A percentile compares a stretch with the other conserved stretches of the same genome.
These are phyloP conservation scores for Fusarium cyanostomum DNA, from an alignment of 2,329 filamentous ascomycete species.

Conservation along the genomic window DNA sequence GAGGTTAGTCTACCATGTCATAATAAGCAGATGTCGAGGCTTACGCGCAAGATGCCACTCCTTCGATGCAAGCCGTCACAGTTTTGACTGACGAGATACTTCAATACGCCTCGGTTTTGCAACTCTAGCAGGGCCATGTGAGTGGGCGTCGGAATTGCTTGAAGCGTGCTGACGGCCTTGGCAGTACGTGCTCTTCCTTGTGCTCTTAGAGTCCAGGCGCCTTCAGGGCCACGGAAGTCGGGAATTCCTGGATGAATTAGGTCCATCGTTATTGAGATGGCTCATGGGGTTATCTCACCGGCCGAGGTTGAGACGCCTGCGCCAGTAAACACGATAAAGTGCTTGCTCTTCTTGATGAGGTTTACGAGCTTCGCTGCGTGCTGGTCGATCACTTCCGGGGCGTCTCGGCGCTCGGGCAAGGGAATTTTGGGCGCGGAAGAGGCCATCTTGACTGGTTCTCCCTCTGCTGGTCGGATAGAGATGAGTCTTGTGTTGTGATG, in stretches of 20 bases:
- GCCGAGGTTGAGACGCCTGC: slow-evolving; percentile 59
- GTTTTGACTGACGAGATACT: slow-evolving; percentile 55
- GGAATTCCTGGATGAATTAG: slow-evolving; percentile 51
- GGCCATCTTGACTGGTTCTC: slow-evolving; percentile 11
- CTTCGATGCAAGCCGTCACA: slow-evolving; percentile 54
- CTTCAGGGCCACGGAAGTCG: slow-evolving; percentile 59
- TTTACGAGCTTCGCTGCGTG: slow-evolving; percentile 52
- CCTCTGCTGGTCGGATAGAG: too few species aligned
- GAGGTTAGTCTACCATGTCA: fast-evolving
- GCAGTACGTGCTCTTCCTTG: slow-evolving; percentile 50
- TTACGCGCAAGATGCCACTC: slow-evolving; percentile 57
- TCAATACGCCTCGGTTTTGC: slow-evolving; percentile 53
- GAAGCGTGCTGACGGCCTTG: slow-evolving; percentile 50
- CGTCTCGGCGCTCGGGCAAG: slow-evolving; percentile 25
- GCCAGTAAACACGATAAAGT: slow-evolving; percentile 58
- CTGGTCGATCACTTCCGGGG: slow-evolving; percentile 24
- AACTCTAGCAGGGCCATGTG: slow-evolving; percentile 59
- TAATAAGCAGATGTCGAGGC: neutral
- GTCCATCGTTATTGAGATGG: fast-evolving
- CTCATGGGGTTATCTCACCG: slow-evolving; percentile 36
- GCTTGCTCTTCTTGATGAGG: slow-evolving; percentile 53
- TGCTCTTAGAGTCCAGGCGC: slow-evolving; percentile 56
- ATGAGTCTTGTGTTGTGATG: neutral
- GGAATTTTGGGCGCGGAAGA: slow-evolving; percentile 22
- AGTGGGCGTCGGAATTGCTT: slow-evolving; percentile 55